These are phyloP conservation scores for Polytrichum commune DNA, from an alignment of 225 moss, liverwort and hornwort genomes.

Conservation along the genomic window DNA sequence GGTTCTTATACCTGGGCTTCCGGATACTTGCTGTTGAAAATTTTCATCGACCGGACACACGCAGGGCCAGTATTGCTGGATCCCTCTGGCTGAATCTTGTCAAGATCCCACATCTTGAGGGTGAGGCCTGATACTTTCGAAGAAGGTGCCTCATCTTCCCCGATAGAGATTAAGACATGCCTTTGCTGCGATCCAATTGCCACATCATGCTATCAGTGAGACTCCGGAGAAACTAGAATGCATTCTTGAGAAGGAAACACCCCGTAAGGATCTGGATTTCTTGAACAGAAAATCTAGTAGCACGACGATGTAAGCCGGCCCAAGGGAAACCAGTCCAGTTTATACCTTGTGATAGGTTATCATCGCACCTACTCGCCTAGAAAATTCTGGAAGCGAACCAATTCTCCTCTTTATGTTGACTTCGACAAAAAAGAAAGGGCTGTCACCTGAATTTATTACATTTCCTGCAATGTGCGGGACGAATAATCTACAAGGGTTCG, in stretches of 20 bases:
- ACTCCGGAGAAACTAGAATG: not conserved
- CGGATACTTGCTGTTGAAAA: conserved; percentile 87
- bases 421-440: too few species aligned
- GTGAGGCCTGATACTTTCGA: conserved; percentile 53
- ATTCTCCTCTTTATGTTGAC: too few species aligned
- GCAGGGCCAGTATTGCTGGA: conserved; percentile 87
- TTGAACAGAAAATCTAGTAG: too few species aligned
- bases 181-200: conserved; percentile 58
- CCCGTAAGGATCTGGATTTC: too few species aligned
- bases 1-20: conserved; percentile 62
- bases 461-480: not conserved
- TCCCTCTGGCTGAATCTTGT: conserved; percentile 88
- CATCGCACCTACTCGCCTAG: too few species aligned
- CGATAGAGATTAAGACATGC: conserved; percentile 83
- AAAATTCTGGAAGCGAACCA: too few species aligned
- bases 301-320: too few species aligned
- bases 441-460: too few species aligned
- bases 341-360: too few species aligned
- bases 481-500: not conserved
- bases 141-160: conserved; percentile 82
- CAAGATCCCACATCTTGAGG: conserved; percentile 99
- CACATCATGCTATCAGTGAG: conserved; percentile 1
- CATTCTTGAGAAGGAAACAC: not conserved
- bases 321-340: too few species aligned
- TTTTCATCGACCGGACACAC: conserved; percentile 73